Base-by-base conservation (phyloP, 345 rosid species). In the Pelargonium nanum region DNA sequence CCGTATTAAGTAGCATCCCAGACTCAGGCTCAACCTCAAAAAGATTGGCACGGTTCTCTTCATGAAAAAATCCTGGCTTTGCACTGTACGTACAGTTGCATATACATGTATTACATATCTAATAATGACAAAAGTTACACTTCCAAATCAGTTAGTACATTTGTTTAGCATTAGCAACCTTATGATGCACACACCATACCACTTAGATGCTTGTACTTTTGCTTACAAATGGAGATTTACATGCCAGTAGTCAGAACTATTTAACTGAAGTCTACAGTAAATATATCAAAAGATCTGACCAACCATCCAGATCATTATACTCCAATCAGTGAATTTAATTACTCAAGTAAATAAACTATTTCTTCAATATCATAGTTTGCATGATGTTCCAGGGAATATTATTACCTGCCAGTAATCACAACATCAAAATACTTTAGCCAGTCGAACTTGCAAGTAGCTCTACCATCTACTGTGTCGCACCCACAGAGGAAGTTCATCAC, bases 401-500 rank as follows among this genome's bases (percentile, higher is more conserved):
- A 52, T 55, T 8, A 87, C 99, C 99, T 89, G 83, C 97, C 99
- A 53, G 99, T 89, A 75, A 93, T 87, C 60, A 93, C 90, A 45
- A 89, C 85, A 70, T 87, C 94, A 73, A 93, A 93, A 73, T 84
- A 84, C 68, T 78, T 80, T 48, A 89, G 99, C 99, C 99, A 93
- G 58, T 87, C 91, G 66, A 84, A 85, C 62, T 81, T 84, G 85
- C 78, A 59, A 65, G 77, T 57, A 34, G 28, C 62, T 22, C 62
- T 65, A 60, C 86, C 85, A 63, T 76, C 69, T 19, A 61, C 24
- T 0, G 79, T 71, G 45, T 69, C 77, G 1, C 77, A 68, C 63
- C 80, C 83, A 69, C 97, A 89, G 58, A 93, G 96, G 64, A 89
- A 93, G 60, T 84, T 93, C 99, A 93, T 93, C 78, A 93, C 96